Base-by-base conservation (phyloP, 306 rosid genomes). In the Castanea mollissima region DNA sequence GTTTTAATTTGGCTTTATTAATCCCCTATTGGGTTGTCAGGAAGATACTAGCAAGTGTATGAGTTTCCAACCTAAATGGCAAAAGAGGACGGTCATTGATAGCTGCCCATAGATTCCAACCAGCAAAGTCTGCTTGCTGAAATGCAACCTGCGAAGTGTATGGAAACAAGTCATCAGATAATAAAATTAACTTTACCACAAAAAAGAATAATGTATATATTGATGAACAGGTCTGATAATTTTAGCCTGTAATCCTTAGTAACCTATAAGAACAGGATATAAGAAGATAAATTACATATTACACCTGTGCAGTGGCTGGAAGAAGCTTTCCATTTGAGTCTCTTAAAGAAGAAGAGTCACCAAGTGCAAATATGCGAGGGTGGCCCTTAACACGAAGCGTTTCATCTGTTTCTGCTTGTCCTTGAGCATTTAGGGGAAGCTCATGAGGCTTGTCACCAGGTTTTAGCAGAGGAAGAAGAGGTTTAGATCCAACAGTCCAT, bases 71-170 rank as follows among this genome's bases (percentile, higher is more conserved):
- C 97, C 94, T 92, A 76, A 95, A 95, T 55, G 99, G 98, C 88
- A 95, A 84, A 84, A 95, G 95, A 29, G 99, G 98, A 62, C 99
- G 97, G 75, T 84, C 88, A 70, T 92, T 95, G 86, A 95, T 92
- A 35, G 97, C 97, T 84, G 98, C 99, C 99, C 97, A 94, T 65
- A 92, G 88, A 88, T 94, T 94, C 99, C 97, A 94, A 77, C 97
- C 99, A 76, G 95, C 80, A 80, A 94, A 94, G 85, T 92, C 99
- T 1, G 99, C 99, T 83, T 94, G 97, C 87, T 94, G 99, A 88
- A 94, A 92, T 25, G 99, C 98, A 82, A 95, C 99, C 94, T 93
- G 82, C 68, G 51, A 77, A 35, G 74, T 32, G 75, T 80, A 78
- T 49, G 55, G n/a, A 73, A 79, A 78, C 81, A 78, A 56, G 29